Evolutionary conservation across 495 filamentous ascomycete genomes (phyloP).

Genomic region (Haplographium delicatum): DNA sequence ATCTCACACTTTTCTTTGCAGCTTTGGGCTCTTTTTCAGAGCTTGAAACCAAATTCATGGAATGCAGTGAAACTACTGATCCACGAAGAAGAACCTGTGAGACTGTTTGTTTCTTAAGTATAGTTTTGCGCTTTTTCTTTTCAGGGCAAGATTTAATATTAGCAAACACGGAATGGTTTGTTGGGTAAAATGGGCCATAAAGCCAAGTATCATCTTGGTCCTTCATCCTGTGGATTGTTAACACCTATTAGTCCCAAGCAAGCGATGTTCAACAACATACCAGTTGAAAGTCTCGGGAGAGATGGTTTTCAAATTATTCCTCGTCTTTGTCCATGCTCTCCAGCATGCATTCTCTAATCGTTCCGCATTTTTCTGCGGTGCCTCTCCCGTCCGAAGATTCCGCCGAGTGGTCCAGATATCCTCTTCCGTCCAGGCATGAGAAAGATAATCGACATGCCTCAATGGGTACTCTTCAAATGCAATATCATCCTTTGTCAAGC

Average conservation of each 20-base stretch:
- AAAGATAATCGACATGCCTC: constrained; percentile 91
- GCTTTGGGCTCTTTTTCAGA: constrained; percentile 43
- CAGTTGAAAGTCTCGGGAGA: constrained; percentile 15
- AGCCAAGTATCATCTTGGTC: constrained; percentile 96
- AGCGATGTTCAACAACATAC: not conserved
- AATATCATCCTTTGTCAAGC: constrained; percentile 71
- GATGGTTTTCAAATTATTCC: constrained; percentile 66
- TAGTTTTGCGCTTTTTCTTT: constrained; percentile 72
- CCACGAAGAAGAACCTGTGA: constrained; percentile 89
- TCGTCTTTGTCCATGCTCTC: constrained; percentile 93
- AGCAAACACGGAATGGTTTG: constrained; percentile 50
- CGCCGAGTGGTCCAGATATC: constrained; percentile 98
- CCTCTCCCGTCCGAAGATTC: too few relatives aligned
- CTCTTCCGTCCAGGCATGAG: constrained; percentile 89
- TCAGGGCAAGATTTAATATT: constrained; percentile 73
- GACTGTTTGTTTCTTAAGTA: constrained; percentile 88
- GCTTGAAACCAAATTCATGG: constrained; percentile 44
- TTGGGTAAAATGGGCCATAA: constrained; percentile 65
- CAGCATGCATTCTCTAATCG: constrained; percentile 93
- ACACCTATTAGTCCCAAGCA: not conserved
- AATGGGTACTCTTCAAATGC: constrained; percentile 71
- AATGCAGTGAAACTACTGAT: constrained; percentile 64
- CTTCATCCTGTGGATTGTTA: constrained; percentile 62
- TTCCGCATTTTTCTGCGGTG: too few relatives aligned
- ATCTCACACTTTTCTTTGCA: constrained; percentile 49